These are phyloP conservation scores for Phlyctochytrium planicorne DNA, from an alignment of 192 early-diverging fungal species.

Conservation along the genomic window DNA sequence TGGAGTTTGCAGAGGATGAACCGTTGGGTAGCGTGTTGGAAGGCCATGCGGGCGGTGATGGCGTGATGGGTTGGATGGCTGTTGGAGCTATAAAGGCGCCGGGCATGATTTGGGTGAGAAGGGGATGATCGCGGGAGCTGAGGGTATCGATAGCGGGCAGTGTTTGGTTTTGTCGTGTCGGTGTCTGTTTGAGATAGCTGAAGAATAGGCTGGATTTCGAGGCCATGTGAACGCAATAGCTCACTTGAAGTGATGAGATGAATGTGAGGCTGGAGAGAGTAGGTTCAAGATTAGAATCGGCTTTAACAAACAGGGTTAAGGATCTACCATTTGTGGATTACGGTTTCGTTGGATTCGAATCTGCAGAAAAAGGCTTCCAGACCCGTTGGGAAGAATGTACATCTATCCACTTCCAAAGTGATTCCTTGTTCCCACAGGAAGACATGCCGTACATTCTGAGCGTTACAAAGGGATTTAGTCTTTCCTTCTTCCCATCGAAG, in stretches of 20 bases:
- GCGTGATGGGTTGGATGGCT: no score
- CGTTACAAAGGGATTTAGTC: no score
- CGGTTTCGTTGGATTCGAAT: conserved; percentile 10
- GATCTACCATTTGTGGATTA: conserved; percentile 3
- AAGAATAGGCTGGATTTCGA: conserved; percentile 7
- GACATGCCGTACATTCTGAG: not conserved
- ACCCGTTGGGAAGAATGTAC: conserved; percentile 6
- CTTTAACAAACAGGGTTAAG: not conserved
- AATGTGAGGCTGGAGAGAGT: conserved; percentile 1
- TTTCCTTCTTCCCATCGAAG: not conserved
- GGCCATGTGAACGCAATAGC: conserved; percentile 12
- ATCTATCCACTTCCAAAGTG: not conserved
- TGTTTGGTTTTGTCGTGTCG: no score
- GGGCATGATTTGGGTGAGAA: no score
- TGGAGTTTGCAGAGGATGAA: no score
- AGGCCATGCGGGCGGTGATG: no score
- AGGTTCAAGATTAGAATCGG: not conserved
- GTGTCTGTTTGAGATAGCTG: conserved; percentile 1
- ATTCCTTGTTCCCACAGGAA: not conserved
- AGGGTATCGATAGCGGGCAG: no score
- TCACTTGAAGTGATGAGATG: not conserved
- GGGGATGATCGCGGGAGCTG: no score
- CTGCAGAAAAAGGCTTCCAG: conserved; percentile 7
- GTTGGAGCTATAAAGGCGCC: no score
- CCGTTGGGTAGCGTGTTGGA: no score